Evolutionary conservation across 140 eudicot species (phyloP).

Genomic region (Anethum foeniculum): DNA sequence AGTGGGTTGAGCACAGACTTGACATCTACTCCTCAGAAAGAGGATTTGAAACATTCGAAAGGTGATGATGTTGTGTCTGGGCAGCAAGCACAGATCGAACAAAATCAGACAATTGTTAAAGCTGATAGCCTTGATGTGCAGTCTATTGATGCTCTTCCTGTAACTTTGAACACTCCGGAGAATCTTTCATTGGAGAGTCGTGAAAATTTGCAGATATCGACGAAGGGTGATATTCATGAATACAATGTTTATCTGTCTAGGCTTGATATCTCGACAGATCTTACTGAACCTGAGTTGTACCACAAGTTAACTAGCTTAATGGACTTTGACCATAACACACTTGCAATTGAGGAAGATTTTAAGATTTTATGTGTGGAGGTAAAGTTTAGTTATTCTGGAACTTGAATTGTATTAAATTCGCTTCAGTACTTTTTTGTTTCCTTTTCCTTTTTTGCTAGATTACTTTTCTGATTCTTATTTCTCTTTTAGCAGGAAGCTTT

Average conservation of each 20-base stretch:
- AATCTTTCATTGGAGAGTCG: slow-evolving; percentile 25
- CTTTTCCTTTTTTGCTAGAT: neutral
- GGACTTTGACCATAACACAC: slow-evolving; percentile 28
- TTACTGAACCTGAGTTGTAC: slow-evolving; percentile 67
- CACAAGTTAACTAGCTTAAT: slow-evolving; percentile 42
- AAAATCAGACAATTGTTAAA: slow-evolving; percentile 28
- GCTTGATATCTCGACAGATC: slow-evolving; percentile 76
- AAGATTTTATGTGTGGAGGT: slow-evolving; percentile 62
- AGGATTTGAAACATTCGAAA: slow-evolving; percentile 22
- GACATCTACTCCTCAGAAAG: slow-evolving; percentile 43
- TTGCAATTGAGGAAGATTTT: slow-evolving; percentile 36
- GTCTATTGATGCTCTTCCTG: slow-evolving; percentile 22
- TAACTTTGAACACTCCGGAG: slow-evolving; percentile 24
- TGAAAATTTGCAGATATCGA: slow-evolving; percentile 20
- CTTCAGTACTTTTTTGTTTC: neutral
- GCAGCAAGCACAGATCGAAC: slow-evolving; percentile 37
- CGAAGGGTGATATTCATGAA: slow-evolving; percentile 30
- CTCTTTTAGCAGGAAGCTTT: slow-evolving; percentile 34
- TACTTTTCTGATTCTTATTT: neutral
- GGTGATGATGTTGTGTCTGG: slow-evolving; percentile 40
- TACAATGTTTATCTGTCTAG: slow-evolving; percentile 54
- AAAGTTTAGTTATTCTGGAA: slow-evolving; percentile 7
- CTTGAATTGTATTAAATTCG: neutral
- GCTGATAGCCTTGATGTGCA: slow-evolving; percentile 26
- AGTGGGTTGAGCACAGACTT: slow-evolving; percentile 35